Evolutionary conservation across 352 stramenopile species (phyloP), one percentile per base, ranked within the genome.

Genomic region (Blastocystis sp.): DNA sequence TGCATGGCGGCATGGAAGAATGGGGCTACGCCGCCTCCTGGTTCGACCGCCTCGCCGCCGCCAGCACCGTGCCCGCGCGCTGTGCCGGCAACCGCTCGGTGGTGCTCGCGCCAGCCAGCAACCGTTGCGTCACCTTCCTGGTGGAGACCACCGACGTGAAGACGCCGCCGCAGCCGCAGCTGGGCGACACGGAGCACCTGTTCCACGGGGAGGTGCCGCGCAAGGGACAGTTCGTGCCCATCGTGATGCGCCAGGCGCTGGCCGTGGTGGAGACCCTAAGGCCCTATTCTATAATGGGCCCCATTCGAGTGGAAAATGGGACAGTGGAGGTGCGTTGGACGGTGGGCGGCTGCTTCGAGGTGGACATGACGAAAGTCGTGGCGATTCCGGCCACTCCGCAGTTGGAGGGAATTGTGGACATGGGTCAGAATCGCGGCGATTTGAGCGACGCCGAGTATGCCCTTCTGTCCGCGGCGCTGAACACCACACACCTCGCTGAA

Each of bases 1-100:
- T 88, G 28, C 60, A 65, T 21, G 78, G 78, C 28, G 78, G 78
- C 28, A 88, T 88, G 78, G 78, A 88, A 61, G 78, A 88, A 28
- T 88, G 74, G 74, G 74, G 74, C 19, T 84, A 84, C 48, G 74
- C 74, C n/a, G 74, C n/a, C 2, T 68, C 52, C 11, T 84, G 74
- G 74, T 84, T 84, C 45, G 69, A 84, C 66, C 21, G 17, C 7
- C 19, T n/a, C 28, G 69, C 68, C 42, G 14, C 17, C 38, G 74
- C 69, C 2, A 43, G 28, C 17, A 84, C 74, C 1, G 74, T 84
- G 4, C 74, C 74, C n/a, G n/a, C 34, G 2, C 14, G 11, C 2
- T 84, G 74, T 19, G 54, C 3, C 7, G 3, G 45, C 40, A 84
- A 42, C n/a, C 17, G 48, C 34, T 21, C 59, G 48, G 74, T 84